Evolutionary conservation across 192 early-diverging fungal species (phyloP).

Genomic region (Mortierella hygrophila): DNA sequence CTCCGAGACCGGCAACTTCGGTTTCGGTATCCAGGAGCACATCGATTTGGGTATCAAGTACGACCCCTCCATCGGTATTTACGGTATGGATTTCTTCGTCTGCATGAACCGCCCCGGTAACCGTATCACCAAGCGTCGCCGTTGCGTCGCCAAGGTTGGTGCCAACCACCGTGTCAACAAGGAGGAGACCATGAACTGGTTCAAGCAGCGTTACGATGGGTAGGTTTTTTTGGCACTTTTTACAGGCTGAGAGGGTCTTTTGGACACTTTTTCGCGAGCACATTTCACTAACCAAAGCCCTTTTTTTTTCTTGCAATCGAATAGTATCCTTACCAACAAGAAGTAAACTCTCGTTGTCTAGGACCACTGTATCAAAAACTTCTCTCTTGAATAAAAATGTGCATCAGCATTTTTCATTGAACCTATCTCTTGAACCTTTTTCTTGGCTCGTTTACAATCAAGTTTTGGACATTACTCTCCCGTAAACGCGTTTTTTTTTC

Average conservation of each 20-base stretch:
- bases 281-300: not conserved
- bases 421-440: not conserved
- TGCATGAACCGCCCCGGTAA: constrained; percentile 98
- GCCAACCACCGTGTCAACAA: constrained; percentile 92
- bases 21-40: constrained; percentile 99
- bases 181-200: constrained; percentile 98
- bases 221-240: constrained; percentile 51
- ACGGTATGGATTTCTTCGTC: constrained; percentile 99
- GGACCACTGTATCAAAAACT: not conserved
- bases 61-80: constrained; percentile 92
- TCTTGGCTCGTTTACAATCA: too few relatives aligned
- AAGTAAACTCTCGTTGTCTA: constrained; percentile 30
- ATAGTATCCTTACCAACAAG: constrained; percentile 54
- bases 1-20: constrained; percentile 98
- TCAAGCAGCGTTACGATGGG: constrained; percentile 88
- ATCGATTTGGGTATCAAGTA: constrained; percentile 99
- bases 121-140: constrained; percentile 96
- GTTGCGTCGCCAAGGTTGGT: constrained; percentile 86
- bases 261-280: not conserved
- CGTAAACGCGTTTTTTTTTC: too few relatives aligned
- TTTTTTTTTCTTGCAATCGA: not conserved
- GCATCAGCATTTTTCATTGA: not conserved
- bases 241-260: not conserved
- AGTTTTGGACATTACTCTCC: too few relatives aligned
- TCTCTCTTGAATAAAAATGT: constrained; percentile 1